Evolutionary conservation across 345 rosid species (phyloP), one percentile per base, ranked within the genome.

Genomic region (Dovyalis caffra): DNA sequence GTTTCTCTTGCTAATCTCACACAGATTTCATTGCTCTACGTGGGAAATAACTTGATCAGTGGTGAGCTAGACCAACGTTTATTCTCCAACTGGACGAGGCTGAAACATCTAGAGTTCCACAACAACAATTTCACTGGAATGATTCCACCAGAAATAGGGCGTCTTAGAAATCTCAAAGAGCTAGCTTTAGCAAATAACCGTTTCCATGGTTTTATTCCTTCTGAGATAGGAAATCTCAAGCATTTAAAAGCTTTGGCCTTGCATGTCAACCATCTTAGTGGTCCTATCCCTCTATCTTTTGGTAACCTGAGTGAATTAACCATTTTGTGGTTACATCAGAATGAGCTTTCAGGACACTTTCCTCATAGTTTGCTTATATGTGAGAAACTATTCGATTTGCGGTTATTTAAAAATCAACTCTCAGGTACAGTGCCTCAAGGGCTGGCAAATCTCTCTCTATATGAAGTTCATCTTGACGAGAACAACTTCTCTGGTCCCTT

Each of bases 401-500:
- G 34, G 29, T 0, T 70, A 38, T 70, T 32, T 28, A 0, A 45
- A 14, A 76, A 69, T 43, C 34, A 66, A 11, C 77, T 74, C 10
- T 69, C 37, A 1, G 74, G 74, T 8, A n/a, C 70, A 10, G 43
- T 83, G 40, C 83, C 81, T 5, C 4, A 16, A 33, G 69, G 64
- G 35, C 8, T 77, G 5, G 81, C 74, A 43, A 60, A 49, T n/a
- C 45, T 80, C 4, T 0, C 58, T 5, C 34, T 83, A 57, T 4
- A 70, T 34, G 1, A 0, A 7, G 35, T 78, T 2, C 20, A 0
- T 40, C 69, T 73, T 14, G 2, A 35, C 0, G 56, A 29, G 0
- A 85, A 82, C 69, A 23, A 56, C 23, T 67, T 82, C 32, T 75
- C 80, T 0, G 82, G 85, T 15, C 10, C 73, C 20, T 62, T 85